Base-by-base conservation (phyloP, 2,329 filamentous ascomycete genomes). In the Parastagonospora nodorum region DNA sequence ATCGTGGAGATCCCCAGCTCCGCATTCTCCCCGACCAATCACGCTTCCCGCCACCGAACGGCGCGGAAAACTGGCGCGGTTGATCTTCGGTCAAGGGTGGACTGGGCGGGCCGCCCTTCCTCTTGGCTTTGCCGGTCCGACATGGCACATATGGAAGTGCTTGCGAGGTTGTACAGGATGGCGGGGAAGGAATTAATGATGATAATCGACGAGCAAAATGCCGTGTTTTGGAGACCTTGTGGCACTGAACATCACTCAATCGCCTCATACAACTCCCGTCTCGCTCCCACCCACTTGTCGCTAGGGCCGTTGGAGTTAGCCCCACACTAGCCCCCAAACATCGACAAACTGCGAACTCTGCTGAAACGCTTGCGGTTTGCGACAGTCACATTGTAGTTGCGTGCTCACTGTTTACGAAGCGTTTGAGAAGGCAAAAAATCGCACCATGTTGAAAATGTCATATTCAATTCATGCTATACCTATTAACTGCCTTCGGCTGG, bases 401-500 rank as follows among this genome's bases (percentile, higher is more conserved):
- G 19, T 16, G n/a, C 14, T 37, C 10, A 8, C 24, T 15, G 44
- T 40, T 40, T 40, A 37, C 30, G 29, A 33, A 42, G 15, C 29
- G 40, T 42, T 42, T 42, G 40, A 42, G 24, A 36, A 15, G n/a
- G 39, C 29, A 15, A 41, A 12, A 15, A 37, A 36, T 12, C 7
- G 8, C 19, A 14, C 43, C 38, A 31, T 47, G 39, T 33, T 39
- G 16, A 19, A 39, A 43, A 48, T 24, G 44, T 54, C 51, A 50
- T 54, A 41, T 40, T 53, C 54, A 51, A 45, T 55, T 53, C 51
- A 55, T 58, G 57, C 54, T 53, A 54, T 60, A 45, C 42, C 44
- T 53, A 58, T 53, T 58, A 50, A 40, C 42, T 31, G 33, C 31
- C 19, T 40, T 35, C 39, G 30, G 42, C 38, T 30, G 38, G 19